These are phyloP conservation scores for Eremothecium sinecaudum DNA, from an alignment of 1,139 yeast species.

Conservation along the genomic window DNA sequence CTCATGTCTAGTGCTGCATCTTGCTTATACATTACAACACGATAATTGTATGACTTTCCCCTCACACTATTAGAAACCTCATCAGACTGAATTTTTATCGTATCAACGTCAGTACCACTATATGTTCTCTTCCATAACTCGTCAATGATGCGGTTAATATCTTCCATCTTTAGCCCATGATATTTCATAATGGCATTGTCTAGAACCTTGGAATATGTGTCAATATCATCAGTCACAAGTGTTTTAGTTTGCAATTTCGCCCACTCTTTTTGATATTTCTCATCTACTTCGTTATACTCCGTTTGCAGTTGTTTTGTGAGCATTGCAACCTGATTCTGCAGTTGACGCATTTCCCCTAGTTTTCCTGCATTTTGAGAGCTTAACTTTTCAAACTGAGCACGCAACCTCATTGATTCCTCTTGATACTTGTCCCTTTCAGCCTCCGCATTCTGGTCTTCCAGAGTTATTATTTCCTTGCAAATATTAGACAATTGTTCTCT, in stretches of 20 bases:
- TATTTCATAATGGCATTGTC: conserved; percentile 92
- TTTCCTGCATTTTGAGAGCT: conserved; percentile 68
- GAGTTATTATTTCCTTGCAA: conserved; percentile 32
- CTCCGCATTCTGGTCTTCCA: conserved; percentile 57
- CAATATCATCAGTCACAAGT: conserved; percentile 76
- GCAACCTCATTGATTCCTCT: conserved; percentile 43
- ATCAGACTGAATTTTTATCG: conserved; percentile 79
- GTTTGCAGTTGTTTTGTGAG: conserved; percentile 50
- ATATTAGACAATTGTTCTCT: conserved; percentile 32
- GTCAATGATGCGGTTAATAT: conserved; percentile 76
- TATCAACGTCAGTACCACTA: conserved; percentile 90
- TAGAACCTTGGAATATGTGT: conserved; percentile 71
- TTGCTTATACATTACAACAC: conserved; percentile 92
- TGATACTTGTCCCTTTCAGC: conserved; percentile 56
- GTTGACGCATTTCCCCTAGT: conserved; percentile 76
- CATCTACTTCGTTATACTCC: conserved; percentile 63
- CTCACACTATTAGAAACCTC: conserved; percentile 46
- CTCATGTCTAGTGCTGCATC: conserved; percentile 94
- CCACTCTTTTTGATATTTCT: conserved; percentile 59
- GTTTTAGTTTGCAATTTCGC: conserved; percentile 68
- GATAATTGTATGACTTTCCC: conserved; percentile 73
- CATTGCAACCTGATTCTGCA: conserved; percentile 58
- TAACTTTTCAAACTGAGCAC: conserved; percentile 46
- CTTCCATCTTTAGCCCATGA: conserved; percentile 87
- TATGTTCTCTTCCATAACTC: conserved; percentile 93